Base-by-base conservation (phyloP, 192 early-diverging fungal species). In the Fimicolochytrium jonesii region DNA sequence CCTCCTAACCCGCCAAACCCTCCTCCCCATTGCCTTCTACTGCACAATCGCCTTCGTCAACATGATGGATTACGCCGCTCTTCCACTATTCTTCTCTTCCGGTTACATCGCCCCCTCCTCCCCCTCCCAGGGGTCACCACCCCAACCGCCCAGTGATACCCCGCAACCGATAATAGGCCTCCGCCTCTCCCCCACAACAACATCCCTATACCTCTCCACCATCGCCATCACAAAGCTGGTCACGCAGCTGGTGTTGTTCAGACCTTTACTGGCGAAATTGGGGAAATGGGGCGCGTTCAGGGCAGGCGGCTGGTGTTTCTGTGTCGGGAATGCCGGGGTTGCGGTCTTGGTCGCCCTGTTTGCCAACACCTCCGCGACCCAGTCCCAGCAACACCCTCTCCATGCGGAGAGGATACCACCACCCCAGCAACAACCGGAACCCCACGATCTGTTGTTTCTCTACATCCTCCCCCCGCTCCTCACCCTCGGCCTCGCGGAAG, bases 1-100 rank as follows among this genome's bases (percentile, higher is more conserved):
- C 18, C 50, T 44, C 50, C 52, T 64, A 17, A 44, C 50, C 7
- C 51, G 20, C 13, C 55, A 48, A 26, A 44, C 50, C 1, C 59
- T 69, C 36, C 37, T 66, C 34, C 67, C 70, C 20, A 70, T 77
- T 9, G 18, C 34, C 6, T 31, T 72, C 28, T 75, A 75, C 69
- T 75, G 73, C 67, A 46, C 58, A 15, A 80, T 76, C 34, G 78
- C 78, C 20, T 74, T 69, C 56, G 56, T 57, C 58, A 76, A 74
- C 65, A 70, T 67, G 33, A 20, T 64, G 9, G 76, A 73, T 45
- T 49, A 51, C 29, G 66, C 72, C 2, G 33, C 69, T 17, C 48
- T 77, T 10, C 75, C 78, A 7, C 74, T 80, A 4, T 71, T 64
- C 44, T 73, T 77, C 35, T 58, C 74, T 1, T n/a, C n/a, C n/a